Evolutionary conservation across 78 protist genomes (phyloP).

Genomic region (Blattamonas nauphoetae): DNA sequence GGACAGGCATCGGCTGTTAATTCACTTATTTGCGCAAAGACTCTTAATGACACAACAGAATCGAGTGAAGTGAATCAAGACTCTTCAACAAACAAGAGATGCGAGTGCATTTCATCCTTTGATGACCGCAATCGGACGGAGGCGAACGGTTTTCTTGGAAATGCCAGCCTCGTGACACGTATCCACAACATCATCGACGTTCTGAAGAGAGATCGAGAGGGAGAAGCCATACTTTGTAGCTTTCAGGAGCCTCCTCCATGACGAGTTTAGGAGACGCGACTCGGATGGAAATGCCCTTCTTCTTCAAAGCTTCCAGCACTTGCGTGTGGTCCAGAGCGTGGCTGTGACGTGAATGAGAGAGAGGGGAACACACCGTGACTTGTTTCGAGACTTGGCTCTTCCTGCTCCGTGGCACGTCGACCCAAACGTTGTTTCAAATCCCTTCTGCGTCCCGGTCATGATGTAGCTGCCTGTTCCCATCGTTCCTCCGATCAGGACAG

Average conservation of each 20-base stretch:
- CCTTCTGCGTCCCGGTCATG: conserved; percentile 76
- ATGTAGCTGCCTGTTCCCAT: conserved; percentile 84
- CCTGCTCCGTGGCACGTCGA: conserved; percentile 93
- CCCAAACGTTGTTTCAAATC: conserved; percentile 73
- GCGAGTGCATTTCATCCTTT: no score
- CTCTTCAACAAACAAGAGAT: no score
- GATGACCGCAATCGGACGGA: conserved; percentile 80
- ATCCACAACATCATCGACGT: conserved; percentile 63
- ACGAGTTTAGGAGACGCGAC: conserved; percentile 41
- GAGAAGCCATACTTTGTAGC: background rate
- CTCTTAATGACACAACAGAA: no score
- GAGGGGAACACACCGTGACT: conserved; percentile 13
- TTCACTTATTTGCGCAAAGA: no score
- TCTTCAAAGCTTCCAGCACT: conserved; percentile 49
- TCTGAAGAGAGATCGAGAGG: conserved; percentile 33
- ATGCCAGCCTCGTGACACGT: conserved; percentile 79
- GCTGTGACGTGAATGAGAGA: background rate
- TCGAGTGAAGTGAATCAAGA: no score
- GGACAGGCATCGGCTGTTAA: no score
- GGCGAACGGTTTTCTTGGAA: conserved; percentile 56
- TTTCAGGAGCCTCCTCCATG: conserved; percentile 5
- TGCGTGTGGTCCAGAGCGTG: conserved; percentile 16
- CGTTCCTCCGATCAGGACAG: conserved; percentile 88
- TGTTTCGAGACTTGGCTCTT: conserved; percentile 66
- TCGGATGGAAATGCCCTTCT: conserved; percentile 66